A percentile compares a stretch with the other conserved stretches of the same genome.
phyloP scores from a whole-genome alignment of 768 basidiomycete genomes.

The Lepiota subincarnata region DNA sequence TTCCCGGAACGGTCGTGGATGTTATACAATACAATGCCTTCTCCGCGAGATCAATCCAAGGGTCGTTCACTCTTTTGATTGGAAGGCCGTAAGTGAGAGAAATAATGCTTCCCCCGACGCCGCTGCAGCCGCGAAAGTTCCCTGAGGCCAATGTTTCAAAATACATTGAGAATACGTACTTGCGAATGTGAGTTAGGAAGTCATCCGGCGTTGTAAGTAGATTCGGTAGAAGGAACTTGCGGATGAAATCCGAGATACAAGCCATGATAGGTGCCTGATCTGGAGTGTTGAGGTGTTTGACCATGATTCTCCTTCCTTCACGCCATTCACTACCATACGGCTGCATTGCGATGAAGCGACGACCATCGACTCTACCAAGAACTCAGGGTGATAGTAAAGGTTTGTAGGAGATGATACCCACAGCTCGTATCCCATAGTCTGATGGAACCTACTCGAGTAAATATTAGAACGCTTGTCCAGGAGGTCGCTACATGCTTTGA shows the following conservation, averaged over 20 bases:
- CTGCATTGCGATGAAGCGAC: not conserved
- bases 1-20: constrained; percentile 5
- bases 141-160: not conserved
- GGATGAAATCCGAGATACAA: not conserved
- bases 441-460: constrained; percentile 12
- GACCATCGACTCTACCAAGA: not conserved
- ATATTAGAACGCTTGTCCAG: constrained; percentile 20
- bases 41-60: constrained; percentile 25
- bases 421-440: constrained; percentile 8
- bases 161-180: not conserved
- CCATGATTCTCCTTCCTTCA: constrained; percentile 6
- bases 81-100: constrained; percentile 12
- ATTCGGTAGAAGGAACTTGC: constrained; percentile 2
- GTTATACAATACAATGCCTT: constrained; percentile 20
- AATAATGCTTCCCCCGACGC: constrained; percentile 9
- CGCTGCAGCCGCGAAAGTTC: not conserved
- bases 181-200: constrained; percentile 5
- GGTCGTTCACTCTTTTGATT: constrained; percentile 20
- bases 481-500: constrained; percentile 17
- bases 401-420: not conserved
- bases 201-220: constrained; percentile 3
- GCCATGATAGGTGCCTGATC: not conserved
- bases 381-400: too few species aligned
- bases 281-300: not conserved
- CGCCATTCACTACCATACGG: constrained; percentile 14